Base-by-base conservation (phyloP, 176 grass and related monocot genomes). In the Elaeis guineensis region DNA sequence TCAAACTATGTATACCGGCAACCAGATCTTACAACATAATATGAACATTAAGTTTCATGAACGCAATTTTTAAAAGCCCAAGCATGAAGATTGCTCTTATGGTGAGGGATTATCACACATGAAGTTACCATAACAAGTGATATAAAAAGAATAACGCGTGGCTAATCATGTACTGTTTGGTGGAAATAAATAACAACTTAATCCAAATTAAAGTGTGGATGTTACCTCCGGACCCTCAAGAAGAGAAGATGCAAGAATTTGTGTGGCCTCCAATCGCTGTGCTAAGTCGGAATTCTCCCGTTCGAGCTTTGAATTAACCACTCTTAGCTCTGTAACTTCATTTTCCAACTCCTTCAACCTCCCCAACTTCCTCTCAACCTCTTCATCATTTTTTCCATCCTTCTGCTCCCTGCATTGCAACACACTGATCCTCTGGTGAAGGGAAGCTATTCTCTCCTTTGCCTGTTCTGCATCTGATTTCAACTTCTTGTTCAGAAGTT, bases 201-300 rank as follows among this genome's bases (percentile, higher is more conserved):
- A 20, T 48, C 57, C 59, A 74, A 69, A 60, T 12, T 44, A 75
- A 67, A 74, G 57, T 32, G 50, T 51, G 60, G 55, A 20, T 64
- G 61, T 75, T 77, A 96, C 91, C 86, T 96, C 83, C 65, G 53
- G 71, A 50, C 58, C 69, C 61, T 71, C 73, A 67, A 77, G 74
- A 56, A 59, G 64, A 71, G 66, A 81, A 66, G 76, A 65, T 62
- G 73, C 69, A 65, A 75, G 67, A 52, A 78, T 67, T 61, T 76
- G 75, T 54, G 60, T 71, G 52, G 73, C 49, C 71, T 92, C 75
- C 78, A 92, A 18, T 72, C 71, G 72, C 23, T 67, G 79, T 71
- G 51, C 58, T 73, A 98, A 78, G 52, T 83, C 84, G 0, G 67
- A 77, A 16, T 98, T 98, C 63, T 98, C 88, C 51, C 83, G 70